Evolutionary conservation across 1,284 basidiomycete genomes (phyloP).

Genomic region (Ustilago shanxiensis): DNA sequence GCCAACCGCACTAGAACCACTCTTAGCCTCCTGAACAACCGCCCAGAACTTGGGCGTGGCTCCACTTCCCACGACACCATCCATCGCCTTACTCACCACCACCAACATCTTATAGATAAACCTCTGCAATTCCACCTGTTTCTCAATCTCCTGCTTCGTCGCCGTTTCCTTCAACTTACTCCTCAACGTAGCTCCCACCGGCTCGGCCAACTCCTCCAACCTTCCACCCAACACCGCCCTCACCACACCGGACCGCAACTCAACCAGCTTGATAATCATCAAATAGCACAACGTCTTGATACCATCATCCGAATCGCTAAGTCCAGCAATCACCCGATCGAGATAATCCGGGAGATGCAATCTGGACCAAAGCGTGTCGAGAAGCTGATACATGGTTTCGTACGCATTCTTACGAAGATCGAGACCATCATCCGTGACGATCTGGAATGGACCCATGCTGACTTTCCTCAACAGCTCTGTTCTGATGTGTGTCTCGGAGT

Average conservation of each 20-base stretch:
- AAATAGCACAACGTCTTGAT: constrained; percentile 97
- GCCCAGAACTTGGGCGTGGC: constrained; percentile 33
- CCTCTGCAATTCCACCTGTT: constrained; percentile 89
- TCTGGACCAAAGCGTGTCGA: constrained; percentile 88
- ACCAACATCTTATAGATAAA: constrained; percentile 87
- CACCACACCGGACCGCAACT: constrained; percentile 72
- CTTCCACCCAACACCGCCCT: constrained; percentile 85
- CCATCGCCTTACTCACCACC: constrained; percentile 74
- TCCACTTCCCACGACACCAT: constrained; percentile 9
- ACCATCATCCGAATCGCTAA: constrained; percentile 87
- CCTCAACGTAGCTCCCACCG: constrained; percentile 83
- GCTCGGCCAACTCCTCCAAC: constrained; percentile 85
- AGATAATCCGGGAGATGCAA: constrained; percentile 89
- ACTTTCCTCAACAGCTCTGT: constrained; percentile 75
- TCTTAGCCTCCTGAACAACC: constrained; percentile 35
- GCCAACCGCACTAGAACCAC: not conserved
- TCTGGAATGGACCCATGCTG: constrained; percentile 98
- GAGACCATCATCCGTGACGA: constrained; percentile 91
- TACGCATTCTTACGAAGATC: constrained; percentile 90
- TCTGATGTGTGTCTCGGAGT: constrained; percentile 86
- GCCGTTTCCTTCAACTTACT: constrained; percentile 81
- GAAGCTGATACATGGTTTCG: constrained; percentile 95
- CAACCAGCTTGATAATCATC: constrained; percentile 89
- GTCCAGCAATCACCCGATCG: constrained; percentile 82
- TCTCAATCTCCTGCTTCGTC: constrained; percentile 96